Evolutionary conservation across 257 asterid species (phyloP), one percentile per base, ranked within the genome.

Genomic region (Solanum sparsipilum): DNA sequence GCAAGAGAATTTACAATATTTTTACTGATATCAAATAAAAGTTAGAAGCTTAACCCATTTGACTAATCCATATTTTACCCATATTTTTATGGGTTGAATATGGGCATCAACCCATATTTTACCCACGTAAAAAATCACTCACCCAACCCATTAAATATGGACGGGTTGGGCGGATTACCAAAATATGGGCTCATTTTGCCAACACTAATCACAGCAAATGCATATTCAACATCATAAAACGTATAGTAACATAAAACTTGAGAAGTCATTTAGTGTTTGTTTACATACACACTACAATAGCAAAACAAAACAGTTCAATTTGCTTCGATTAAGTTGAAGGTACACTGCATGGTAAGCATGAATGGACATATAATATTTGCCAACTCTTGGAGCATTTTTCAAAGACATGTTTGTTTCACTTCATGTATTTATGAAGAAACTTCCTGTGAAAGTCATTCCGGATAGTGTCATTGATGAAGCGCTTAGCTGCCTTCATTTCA

Each of bases 401-500:
- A n/a, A 3, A 41, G 23, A 73, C 16, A 44, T 27, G 38, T 15
- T 81, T 27, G 38, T 15, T 81, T 88, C 18, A 94, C 87, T 94
- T 95, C 96, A 95, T 94, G 94, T 95, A 95, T 88, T 93, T 95
- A 7, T 95, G 98, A 83, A 95, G 98, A 85, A 95, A 95, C 83
- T 93, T 95, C 23, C 95, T 76, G 48, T 95, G 99, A 85, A 97
- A 97, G 91, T 97, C 99, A 84, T 76, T 97, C 58, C 99, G 93
- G 90, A 97, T 96, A 46, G 99, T 97, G 92, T 97, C 99, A 52
- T 97, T 97, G 90, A 96, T 97, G 85, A 97, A 97, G 87, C 98
- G 96, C 93, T 96, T 97, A 1, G 96, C 86, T 2, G 89, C 86
- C 91, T 96, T 97, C 23, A 90, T 89, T 91, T 95, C 99, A 20